phyloP scores from a whole-genome alignment of 2,329 filamentous ascomycete species.

The Ophiognomonia clavigignenti-juglandacearum region DNA sequence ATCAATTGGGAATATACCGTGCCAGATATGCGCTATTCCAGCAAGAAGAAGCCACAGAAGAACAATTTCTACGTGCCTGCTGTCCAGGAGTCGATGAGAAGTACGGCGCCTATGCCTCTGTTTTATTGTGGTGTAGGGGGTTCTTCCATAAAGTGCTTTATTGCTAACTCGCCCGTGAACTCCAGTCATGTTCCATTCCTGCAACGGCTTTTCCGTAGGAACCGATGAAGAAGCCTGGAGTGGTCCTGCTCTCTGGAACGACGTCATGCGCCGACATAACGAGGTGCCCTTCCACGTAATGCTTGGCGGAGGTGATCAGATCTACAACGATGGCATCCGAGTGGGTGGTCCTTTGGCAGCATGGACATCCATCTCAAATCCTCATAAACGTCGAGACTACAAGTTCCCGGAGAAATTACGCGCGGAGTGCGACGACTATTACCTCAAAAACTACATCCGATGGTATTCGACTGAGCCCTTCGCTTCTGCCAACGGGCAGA shows the following conservation, averaged over 20 bases:
- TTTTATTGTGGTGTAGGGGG: too few relatives aligned
- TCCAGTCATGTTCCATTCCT: constrained; percentile 68
- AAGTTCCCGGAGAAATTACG: constrained; percentile 77
- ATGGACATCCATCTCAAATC: constrained; percentile 83
- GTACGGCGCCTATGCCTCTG: constrained; percentile 54
- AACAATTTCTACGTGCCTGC: constrained; percentile 85
- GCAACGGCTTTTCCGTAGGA: constrained; percentile 90
- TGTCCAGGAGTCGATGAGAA: constrained; percentile 81
- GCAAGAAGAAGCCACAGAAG: constrained; percentile 48
- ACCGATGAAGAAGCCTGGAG: constrained; percentile 83
- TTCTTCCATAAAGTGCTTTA: background rate
- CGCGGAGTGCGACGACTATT: constrained; percentile 82
- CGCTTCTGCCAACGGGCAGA: constrained; percentile 80
- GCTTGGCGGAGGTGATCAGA: constrained; percentile 90
- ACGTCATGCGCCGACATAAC: constrained; percentile 78
- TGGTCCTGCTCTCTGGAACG: constrained; percentile 91
- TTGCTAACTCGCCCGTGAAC: background rate
- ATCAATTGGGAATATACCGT: constrained; percentile 76
- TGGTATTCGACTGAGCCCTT: constrained; percentile 85
- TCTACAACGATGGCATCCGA: constrained; percentile 92
- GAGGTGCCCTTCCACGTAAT: constrained; percentile 89
- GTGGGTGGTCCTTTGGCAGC: constrained; percentile 73
- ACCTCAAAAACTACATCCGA: constrained; percentile 81
- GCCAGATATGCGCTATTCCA: constrained; percentile 57
- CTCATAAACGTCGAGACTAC: constrained; percentile 72